Evolutionary conservation across 495 filamentous ascomycete species (phyloP).

Genomic region (Annulohypoxylon nitens): DNA sequence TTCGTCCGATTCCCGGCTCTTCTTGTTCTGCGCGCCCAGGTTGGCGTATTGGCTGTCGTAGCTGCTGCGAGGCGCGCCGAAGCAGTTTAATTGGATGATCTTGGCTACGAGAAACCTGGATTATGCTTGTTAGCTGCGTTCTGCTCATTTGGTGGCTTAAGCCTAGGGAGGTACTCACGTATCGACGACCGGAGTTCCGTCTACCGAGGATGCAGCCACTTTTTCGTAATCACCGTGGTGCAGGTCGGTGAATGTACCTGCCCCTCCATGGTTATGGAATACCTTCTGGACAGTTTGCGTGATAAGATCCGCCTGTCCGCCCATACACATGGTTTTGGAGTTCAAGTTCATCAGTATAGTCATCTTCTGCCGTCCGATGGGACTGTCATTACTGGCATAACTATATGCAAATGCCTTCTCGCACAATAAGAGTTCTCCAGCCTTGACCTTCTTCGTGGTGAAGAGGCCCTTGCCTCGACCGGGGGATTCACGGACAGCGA

Average conservation of each 20-base stretch:
- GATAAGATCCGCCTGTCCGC: constrained; percentile 57
- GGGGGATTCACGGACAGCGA: constrained; percentile 38
- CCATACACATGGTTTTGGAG: constrained; percentile 46
- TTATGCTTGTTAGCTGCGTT: constrained; percentile 16
- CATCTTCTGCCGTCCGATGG: constrained; percentile 21
- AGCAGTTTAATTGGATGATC: constrained; percentile 60
- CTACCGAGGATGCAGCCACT: constrained; percentile 53
- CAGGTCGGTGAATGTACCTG: constrained; percentile 55
- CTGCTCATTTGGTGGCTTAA: background rate
- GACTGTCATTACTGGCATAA: constrained; percentile 24
- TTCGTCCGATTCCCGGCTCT: background rate
- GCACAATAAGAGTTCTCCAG: constrained; percentile 67
- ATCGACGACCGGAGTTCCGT: constrained; percentile 63
- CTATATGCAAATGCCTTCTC: constrained; percentile 68
- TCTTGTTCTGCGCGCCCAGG: background rate
- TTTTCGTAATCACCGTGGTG: constrained; percentile 55
- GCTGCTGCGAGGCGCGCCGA: constrained; percentile 55
- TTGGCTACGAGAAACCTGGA: constrained; percentile 56
- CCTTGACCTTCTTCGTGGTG: constrained; percentile 60
- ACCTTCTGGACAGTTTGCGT: constrained; percentile 60
- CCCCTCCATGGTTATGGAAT: constrained; percentile 58
- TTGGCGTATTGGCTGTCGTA: constrained; percentile 9
- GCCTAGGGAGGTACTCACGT: constrained; percentile 51
- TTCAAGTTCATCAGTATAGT: constrained; percentile 54
- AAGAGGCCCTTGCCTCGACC: constrained; percentile 63